phyloP scores from a whole-genome alignment of 352 stramenopile species.

The Globisporangium nagaii region DNA sequence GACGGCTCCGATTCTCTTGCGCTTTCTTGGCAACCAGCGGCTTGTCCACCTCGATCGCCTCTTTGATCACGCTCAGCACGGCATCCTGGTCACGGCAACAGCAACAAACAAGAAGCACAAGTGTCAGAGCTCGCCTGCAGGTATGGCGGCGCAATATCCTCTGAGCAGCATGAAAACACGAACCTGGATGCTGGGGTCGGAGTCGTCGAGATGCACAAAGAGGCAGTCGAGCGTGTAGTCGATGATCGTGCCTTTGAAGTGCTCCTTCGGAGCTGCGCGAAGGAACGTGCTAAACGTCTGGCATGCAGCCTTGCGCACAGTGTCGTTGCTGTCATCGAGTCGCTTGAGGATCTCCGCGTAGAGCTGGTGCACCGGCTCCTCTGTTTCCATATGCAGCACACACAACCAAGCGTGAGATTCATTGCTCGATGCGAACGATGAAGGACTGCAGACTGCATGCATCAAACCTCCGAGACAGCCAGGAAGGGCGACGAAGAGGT shows the following conservation, averaged over 20 bases:
- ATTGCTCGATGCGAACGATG: neutral
- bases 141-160: no score
- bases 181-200: conserved; percentile 82
- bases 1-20: conserved; percentile 60
- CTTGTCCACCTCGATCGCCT: conserved; percentile 55
- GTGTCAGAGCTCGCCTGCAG: conserved; percentile 5
- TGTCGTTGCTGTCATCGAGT: conserved; percentile 90
- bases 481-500: conserved; percentile 78
- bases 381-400: conserved; percentile 21
- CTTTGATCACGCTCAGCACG: conserved; percentile 65
- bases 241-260: conserved; percentile 88
- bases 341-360: conserved; percentile 92
- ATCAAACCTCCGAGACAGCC: conserved; percentile 63
- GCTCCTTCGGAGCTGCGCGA: conserved; percentile 70
- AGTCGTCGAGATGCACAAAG: conserved; percentile 90
- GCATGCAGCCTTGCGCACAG: conserved; percentile 83
- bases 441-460: no score
- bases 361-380: conserved; percentile 88
- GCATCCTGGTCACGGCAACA: conserved; percentile 29
- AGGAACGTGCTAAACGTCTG: conserved; percentile 86
- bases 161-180: no score
- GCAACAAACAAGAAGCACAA: neutral
- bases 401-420: conserved; percentile 1
- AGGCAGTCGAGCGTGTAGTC: conserved; percentile 89
- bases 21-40: conserved; percentile 64